Conservation (phyloP, 495 filamentous ascomycete species). For the Annulohypoxylon moriforme region DNA sequence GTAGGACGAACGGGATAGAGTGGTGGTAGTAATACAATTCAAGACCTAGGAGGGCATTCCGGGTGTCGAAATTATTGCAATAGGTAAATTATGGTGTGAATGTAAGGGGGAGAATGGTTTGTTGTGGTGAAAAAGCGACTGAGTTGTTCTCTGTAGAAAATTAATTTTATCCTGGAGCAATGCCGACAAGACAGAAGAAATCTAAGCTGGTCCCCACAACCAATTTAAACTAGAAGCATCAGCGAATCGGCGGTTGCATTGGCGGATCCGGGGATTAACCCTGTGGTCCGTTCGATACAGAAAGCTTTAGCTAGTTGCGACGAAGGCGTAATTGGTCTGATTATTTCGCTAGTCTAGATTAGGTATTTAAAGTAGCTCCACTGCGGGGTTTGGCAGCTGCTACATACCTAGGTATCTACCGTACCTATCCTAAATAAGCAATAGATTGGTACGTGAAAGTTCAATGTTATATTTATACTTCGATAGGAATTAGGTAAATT, state of each 20-base stretch:
- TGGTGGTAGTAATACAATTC: neutral
- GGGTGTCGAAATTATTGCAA: slow-evolving; percentile 18
- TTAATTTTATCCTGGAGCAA: slow-evolving; percentile 16
- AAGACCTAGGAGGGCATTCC: slow-evolving; percentile 20
- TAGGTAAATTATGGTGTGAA: slow-evolving; percentile 4
- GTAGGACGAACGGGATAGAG: neutral
- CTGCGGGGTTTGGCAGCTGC: slow-evolving; percentile 3
- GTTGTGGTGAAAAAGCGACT: neutral
- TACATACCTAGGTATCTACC: neutral
- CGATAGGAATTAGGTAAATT: too few relatives aligned
- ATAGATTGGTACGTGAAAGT: too few relatives aligned
- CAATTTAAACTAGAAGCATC: slow-evolving; percentile 24
- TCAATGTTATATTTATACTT: too few relatives aligned
- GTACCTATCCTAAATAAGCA: neutral
- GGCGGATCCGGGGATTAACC: slow-evolving; percentile 17
- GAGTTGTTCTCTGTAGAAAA: slow-evolving; percentile 19
- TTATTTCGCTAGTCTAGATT: neutral
- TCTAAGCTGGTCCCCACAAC: slow-evolving; percentile 32
- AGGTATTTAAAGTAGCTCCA: neutral
- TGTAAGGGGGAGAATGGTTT: neutral
- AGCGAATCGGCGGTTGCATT: slow-evolving; percentile 17
- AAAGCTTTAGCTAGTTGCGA: neutral
- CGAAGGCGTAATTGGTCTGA: neutral
- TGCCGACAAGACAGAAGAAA: slow-evolving; percentile 16
- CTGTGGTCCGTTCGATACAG: neutral